Conservation (phyloP, 1,284 basidiomycete species). For the Apiotrichum mycotoxinovorans region DNA sequence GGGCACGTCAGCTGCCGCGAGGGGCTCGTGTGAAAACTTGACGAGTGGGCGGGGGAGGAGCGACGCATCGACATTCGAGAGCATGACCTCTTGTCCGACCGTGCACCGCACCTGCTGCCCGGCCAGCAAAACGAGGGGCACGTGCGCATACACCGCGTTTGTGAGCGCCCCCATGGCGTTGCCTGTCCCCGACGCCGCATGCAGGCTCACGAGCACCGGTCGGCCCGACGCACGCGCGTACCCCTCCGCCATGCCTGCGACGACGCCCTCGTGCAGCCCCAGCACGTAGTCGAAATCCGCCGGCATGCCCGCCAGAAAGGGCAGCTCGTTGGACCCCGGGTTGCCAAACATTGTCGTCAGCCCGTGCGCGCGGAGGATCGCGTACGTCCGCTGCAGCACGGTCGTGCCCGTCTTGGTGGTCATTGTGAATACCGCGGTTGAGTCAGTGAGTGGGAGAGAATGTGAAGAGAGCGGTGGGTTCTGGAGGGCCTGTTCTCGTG, state of each 20-base stretch:
- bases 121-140: constrained; percentile 14
- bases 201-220: constrained; percentile 10
- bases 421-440: too few species aligned
- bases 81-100: constrained; percentile 18
- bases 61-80: constrained; percentile 12
- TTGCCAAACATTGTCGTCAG: constrained; percentile 18
- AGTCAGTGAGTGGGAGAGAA: too few species aligned
- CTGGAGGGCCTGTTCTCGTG: too few species aligned
- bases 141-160: constrained; percentile 12
- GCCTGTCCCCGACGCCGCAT: constrained; percentile 12
- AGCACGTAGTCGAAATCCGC: constrained; percentile 16
- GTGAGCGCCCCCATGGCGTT: constrained; percentile 19
- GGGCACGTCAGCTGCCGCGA: constrained; percentile 10
- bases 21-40: constrained; percentile 12
- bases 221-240: constrained; percentile 7
- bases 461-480: too few species aligned
- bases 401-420: not conserved
- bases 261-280: constrained; percentile 13
- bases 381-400: constrained; percentile 1
- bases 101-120: constrained; percentile 17
- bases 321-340: constrained; percentile 18
- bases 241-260: constrained; percentile 16
- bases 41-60: constrained; percentile 8
- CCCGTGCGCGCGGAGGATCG: constrained; percentile 8
- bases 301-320: constrained; percentile 13